Evolutionary conservation across 768 basidiomycete genomes (phyloP), one percentile per base, ranked within the genome.

Genomic region (Xerocomus potaroensis): DNA sequence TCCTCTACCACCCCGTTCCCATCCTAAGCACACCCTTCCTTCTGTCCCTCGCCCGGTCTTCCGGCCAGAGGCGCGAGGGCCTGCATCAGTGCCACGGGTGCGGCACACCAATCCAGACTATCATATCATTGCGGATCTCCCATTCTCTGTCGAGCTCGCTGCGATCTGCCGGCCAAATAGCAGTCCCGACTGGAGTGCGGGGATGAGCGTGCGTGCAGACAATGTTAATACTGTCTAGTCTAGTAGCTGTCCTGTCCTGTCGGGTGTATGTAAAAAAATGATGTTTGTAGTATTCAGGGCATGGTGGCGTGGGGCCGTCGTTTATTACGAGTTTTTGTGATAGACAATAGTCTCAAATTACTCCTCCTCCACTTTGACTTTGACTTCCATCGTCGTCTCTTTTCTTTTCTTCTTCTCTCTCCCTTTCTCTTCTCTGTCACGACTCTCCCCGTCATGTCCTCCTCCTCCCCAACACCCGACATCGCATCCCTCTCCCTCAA

Each of bases 401-500:
- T 55, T 65, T 48, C 53, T 65, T 43, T 36, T 54, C 57, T 52
- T 55, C 42, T 56, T 49, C 60, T 59, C 51, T 43, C 59, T 55
- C 54, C 51, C 36, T 29, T 47, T 54, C 57, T 59, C 64, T 56
- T 39, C 47, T 56, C n/a, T 69, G 51, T 54, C 41, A 55, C 50
- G 43, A 21, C 44, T 45, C 47, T 48, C 37, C 43, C 45, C 49
- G 77, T 81, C 78, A 91, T 91, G 87, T 6, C 26, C 10, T 84
- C 86, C 60, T 82, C 71, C 64, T 80, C 87, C 57, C 83, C 87
- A 26, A 70, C 76, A 32, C 87, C 88, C 54, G 87, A 90, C 72
- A 79, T 91, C 58, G 81, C 84, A 41, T 74, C 84, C 56, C 71
- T 91, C 62, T 83, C 87, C 60, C 80, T 90, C 67, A 77, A 77